A percentile compares a stretch with the other conserved stretches of the same genome.
phyloP scores from a whole-genome alignment of 352 stramenopile genomes.

The Hyaloperonospora brassicae region DNA sequence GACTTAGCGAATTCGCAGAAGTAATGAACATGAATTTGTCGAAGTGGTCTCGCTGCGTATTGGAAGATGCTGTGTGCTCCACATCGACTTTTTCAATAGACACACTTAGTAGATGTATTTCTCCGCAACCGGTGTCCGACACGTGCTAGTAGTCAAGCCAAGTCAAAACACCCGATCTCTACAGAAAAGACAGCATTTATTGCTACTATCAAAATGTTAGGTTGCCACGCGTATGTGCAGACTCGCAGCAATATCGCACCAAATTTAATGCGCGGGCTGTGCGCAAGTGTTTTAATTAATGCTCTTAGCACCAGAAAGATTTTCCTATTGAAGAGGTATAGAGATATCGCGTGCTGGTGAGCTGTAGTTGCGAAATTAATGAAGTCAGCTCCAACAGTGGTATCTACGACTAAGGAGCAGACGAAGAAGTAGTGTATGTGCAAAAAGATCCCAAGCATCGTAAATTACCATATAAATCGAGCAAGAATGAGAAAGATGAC shows the following conservation, averaged over 20 bases:
- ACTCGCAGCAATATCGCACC: not conserved
- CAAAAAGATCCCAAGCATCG: no score
- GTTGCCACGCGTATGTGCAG: not conserved
- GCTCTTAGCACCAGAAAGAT: not conserved
- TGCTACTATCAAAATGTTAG: no score
- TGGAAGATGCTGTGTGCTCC: conserved; percentile 5
- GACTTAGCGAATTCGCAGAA: conserved; percentile 12
- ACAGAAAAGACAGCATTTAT: no score
- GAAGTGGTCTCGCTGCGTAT: conserved; percentile 2
- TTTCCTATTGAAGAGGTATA: not conserved
- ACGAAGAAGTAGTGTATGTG: no score
- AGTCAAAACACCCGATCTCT: not conserved
- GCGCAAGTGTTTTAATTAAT: not conserved
- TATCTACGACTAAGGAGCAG: not conserved
- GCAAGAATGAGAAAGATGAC: no score
- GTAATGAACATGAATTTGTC: conserved; percentile 7
- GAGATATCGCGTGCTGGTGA: not conserved
- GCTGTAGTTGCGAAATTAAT: no score
- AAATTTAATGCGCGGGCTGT: not conserved
- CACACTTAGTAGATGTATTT: conserved; percentile 2
- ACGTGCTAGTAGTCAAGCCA: not conserved
- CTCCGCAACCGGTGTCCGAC: conserved; percentile 1
- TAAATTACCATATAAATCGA: no score
- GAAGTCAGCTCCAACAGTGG: not conserved
- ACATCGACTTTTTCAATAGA: not conserved